Evolutionary conservation across 371 early-diverging fungal species (phyloP), one percentile per base, ranked within the genome.

Genomic region (Actinomortierella ambigua): DNA sequence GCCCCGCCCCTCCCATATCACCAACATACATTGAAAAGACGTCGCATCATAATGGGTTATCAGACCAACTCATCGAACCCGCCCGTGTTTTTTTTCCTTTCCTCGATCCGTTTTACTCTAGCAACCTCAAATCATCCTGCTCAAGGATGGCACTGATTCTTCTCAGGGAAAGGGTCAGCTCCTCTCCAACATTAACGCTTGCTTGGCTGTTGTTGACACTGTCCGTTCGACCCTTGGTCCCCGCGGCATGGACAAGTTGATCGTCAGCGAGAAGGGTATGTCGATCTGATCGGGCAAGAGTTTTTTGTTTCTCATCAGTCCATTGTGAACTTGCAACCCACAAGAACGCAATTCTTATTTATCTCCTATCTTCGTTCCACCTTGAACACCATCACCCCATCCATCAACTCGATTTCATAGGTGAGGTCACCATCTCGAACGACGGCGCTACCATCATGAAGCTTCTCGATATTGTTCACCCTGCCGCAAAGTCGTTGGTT

Each of bases 371-470:
- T 2, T n/a, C n/a, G n/a, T n/a, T n/a, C n/a, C n/a, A n/a, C n/a
- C n/a, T n/a, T n/a, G n/a, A n/a, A n/a, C n/a, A n/a, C n/a, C n/a
- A n/a, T n/a, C n/a, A n/a, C 17, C 9, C 14, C 22, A 18, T 18
- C 29, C 5, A 43, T 28, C 52, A 23, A 24, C 2, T 42, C 40
- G 20, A 41, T 59, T 28, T 23, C 42, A 42, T 63, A 91, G 91
- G 92, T 49, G 84, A 92, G 54, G 96, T 97, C 34, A 95, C 99
- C 15, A 98, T 99, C 69, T 99, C 99, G 26, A 99, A 99, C 82
- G 99, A 99, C 82, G 99, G 99, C 62, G 99, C 99, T 20, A 99
- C 99, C 42, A 99, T 99, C 73, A 86, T 99, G 89, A 94, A 95
- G 79, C 85, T 97, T 51, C 86, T 99, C 63, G 98, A 99, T 76